Base-by-base conservation (phyloP, 768 basidiomycete species). In the Neoboletus subvelutipes region DNA sequence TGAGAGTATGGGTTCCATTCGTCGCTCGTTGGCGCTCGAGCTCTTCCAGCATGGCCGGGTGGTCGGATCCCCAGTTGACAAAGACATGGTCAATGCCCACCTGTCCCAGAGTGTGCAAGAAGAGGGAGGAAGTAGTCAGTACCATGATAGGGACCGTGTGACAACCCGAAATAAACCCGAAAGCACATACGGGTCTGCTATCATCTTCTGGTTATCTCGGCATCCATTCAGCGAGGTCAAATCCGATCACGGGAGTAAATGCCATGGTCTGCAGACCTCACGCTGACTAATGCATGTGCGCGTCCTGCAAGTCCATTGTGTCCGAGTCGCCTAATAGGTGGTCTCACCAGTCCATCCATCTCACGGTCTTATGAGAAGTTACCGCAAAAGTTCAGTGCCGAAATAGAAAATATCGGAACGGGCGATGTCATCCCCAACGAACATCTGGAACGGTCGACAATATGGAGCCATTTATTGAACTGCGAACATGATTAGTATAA, bases 21-120 rank as follows among this genome's bases (percentile, higher is more conserved):
- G 63, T 52, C 6, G 68, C 64, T 3, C 83, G 77, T 58, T 87
- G 83, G 20, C 83, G 74, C 53, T 81, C 79, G 11, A 90, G 76
- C 31, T 88, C 88, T 61, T 89, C 88, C 26, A 90, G 76, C 15
- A 90, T 67, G 0, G 83, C 87, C 0, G 87, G 85, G 62, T 90
- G 88, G 61, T 90, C 88, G 1, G 84, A 86, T 1, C 88, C 88
- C 84, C 88, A 88, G 73, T 89, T 89, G 18, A 84, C 86, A 63
- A 88, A 87, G 10, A 80, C 81, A 65, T 87, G 84, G 0, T 84
- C 86, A 36, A 89, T 82, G 2, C 85, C 85, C 2, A 80, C 81
- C 50, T 80, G 70, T 17, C 70, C 67, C 20, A 88, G 77, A 0
- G 84, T 72, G 41, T 80, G 73, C 12, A 90, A 74, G 64, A 90